Evolutionary conservation across 495 filamentous ascomycete genomes (phyloP).

Genomic region (Trichoderma gamsii): DNA sequence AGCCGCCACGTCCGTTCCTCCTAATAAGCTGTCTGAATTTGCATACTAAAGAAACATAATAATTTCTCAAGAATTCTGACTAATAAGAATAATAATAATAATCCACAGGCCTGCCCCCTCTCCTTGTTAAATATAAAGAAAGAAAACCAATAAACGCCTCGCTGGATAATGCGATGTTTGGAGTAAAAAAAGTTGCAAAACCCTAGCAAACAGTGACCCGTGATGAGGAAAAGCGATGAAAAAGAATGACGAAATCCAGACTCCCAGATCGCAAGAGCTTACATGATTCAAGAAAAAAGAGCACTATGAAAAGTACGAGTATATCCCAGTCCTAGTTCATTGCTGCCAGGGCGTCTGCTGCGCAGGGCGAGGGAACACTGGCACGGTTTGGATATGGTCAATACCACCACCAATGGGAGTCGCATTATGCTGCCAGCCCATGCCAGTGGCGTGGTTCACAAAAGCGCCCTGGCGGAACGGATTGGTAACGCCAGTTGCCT

Average conservation of each 20-base stretch:
- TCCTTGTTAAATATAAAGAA: not conserved
- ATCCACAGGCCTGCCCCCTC: not conserved
- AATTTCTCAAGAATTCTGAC: not conserved
- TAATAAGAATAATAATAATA: not conserved
- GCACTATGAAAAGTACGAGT: no score
- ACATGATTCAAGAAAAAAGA: not conserved
- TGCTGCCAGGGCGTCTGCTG: constrained; percentile 51
- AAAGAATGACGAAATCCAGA: constrained; percentile 7
- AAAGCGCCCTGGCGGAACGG: constrained; percentile 88
- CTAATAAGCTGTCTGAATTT: not conserved
- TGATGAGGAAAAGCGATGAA: not conserved
- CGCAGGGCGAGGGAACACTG: constrained; percentile 78
- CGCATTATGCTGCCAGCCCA: constrained; percentile 74
- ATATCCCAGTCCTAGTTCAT: constrained; percentile 19
- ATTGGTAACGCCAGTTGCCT: constrained; percentile 85
- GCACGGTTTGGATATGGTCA: constrained; percentile 71
- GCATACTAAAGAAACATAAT: not conserved
- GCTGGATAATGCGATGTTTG: constrained; percentile 14
- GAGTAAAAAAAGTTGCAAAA: constrained; percentile 3
- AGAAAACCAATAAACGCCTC: constrained; percentile 16
- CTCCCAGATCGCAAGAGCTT: constrained; percentile 5
- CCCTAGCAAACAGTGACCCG: constrained; percentile 3
- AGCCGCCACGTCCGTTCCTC: not conserved
- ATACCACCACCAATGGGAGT: constrained; percentile 82
- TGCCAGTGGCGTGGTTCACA: constrained; percentile 77